Percentiles rank a stretch among this genome's conserved stretches.
These are phyloP conservation scores for Russula dissimulans DNA, from an alignment of 768 basidiomycete species.

Conservation along the genomic window DNA sequence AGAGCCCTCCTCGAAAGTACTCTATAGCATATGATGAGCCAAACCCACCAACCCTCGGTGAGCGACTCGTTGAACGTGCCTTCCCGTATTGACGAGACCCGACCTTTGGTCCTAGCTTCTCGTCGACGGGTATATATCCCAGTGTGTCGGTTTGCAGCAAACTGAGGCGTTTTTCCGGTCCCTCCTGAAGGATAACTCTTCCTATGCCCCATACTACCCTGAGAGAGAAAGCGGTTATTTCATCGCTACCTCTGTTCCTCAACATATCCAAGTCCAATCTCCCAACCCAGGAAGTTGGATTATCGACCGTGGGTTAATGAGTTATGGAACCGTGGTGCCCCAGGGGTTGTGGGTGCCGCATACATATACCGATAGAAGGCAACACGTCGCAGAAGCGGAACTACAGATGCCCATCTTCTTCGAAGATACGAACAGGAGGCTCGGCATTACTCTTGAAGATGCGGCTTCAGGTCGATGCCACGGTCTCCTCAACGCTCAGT, in stretches of 20 bases:
- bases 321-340: conserved; percentile 2
- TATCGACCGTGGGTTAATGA: not conserved
- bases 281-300: not conserved
- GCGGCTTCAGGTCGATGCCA: not conserved
- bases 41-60: no score
- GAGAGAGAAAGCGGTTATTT: not conserved
- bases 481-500: not conserved
- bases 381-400: not conserved
- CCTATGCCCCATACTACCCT: not conserved
- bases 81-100: not conserved
- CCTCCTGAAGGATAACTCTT: not conserved
- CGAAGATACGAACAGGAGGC: not conserved
- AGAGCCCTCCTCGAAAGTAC: no score
- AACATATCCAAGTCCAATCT: not conserved
- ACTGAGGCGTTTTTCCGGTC: not conserved
- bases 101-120: not conserved
- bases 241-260: not conserved
- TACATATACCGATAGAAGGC: not conserved
- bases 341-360: conserved; percentile 1
- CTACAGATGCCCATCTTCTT: conserved; percentile 14
- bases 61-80: no score
- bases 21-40: no score
- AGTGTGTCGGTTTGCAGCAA: not conserved
- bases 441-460: conserved; percentile 4
- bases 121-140: conserved; percentile 8